These are phyloP conservation scores for Dianthus caryophyllus DNA, from an alignment of 148 eudicot species.

Conservation along the genomic window DNA sequence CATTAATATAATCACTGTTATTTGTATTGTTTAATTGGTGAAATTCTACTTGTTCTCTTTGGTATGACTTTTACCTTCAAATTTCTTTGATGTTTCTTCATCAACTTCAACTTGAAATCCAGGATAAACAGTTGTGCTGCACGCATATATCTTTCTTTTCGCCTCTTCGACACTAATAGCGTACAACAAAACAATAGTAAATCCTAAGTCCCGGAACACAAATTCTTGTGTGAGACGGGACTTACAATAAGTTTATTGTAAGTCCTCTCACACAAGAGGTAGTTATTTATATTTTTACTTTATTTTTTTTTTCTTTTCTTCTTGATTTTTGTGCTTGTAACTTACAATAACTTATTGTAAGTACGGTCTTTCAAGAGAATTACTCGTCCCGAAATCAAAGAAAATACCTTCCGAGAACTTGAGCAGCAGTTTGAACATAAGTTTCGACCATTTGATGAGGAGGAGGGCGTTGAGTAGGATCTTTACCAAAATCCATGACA, in stretches of 20 bases:
- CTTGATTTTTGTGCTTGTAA: no score
- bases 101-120: constrained; percentile 80
- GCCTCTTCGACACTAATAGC: constrained; percentile 79
- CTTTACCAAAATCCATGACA: constrained; percentile 69
- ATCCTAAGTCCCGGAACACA: neutral
- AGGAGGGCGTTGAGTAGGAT: constrained; percentile 42
- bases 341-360: no score
- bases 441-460: constrained; percentile 69
- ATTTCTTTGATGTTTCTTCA: constrained; percentile 70
- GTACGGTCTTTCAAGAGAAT: no score
- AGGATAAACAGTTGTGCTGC: constrained; percentile 75
- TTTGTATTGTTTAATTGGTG: neutral
- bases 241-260: no score
- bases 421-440: constrained; percentile 70
- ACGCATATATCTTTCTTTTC: constrained; percentile 84
- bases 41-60: neutral
- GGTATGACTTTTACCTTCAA: constrained; percentile 45
- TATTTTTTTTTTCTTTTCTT: no score
- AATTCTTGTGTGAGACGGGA: no score
- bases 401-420: constrained; percentile 73
- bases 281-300: no score
- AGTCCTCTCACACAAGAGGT: no score
- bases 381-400: neutral
- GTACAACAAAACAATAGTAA: neutral
- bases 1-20: neutral